Evolutionary conservation across 768 basidiomycete species (phyloP), one percentile per base, ranked within the genome.

Genomic region (Boletus sensibilis): DNA sequence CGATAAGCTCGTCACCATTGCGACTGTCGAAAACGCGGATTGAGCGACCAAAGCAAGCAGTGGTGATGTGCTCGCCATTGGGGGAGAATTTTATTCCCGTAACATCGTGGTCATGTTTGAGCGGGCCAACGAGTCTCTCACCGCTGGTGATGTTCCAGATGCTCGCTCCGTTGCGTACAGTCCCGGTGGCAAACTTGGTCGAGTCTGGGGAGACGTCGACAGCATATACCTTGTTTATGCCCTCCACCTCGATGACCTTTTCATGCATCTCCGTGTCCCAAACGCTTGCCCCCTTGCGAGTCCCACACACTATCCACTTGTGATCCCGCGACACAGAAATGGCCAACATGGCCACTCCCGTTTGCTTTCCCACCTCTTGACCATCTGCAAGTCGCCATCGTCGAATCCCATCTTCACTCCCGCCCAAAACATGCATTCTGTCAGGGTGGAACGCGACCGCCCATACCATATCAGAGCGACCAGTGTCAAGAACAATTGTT

Each of bases 91-190:
- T 47, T 8, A 47, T 23, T 3, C 46, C 46, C 1, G 31, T 23
- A 4, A 47, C 5, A 4, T 3, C 1, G 1, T 1, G 5, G 9
- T 33, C 20, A 2, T 47, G 46, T 16, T 34, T 1, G 33, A 34
- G 33, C 7, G 21, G 31, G 13, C 46, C 46, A 11, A 47, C 21
- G 8, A 47, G 31, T 23, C 46, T 34, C 20, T 47, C 4, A 1
- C 45, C 46, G 4, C 10, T 23, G 0, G 31, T 5, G 4, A 47
- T 47, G 20, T 13, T 34, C 46, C 46, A 47, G 33, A 47, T 4
- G 33, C 13, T 47, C 8, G 20, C n/a, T 5, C 1, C 9, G 1
- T 1, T 4, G 13, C 3, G 0, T 7, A 0, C 6, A 11, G 25
- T 27, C 18, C 45, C 46, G 1, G 46, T 34, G 31, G 46, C 46